Conservation (phyloP, 1,284 basidiomycete genomes). For the Cystobasidium pallidum region DNA sequence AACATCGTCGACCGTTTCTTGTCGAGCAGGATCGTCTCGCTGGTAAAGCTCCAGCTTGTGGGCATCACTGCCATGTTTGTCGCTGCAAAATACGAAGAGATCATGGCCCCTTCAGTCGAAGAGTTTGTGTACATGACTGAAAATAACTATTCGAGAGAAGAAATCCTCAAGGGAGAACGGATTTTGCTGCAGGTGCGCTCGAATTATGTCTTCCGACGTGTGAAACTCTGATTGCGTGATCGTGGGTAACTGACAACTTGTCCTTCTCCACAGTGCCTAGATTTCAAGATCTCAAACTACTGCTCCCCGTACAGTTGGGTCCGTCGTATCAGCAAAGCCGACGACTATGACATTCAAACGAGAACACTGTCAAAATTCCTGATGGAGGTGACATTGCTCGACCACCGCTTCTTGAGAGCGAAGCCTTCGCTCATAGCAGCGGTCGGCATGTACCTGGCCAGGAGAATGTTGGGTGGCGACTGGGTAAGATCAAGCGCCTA, state of each 20-base stretch:
- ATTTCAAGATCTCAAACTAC: slow-evolving; percentile 94
- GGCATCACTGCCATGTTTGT: slow-evolving; percentile 70
- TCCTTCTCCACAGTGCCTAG: slow-evolving; percentile 68
- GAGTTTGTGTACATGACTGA: slow-evolving; percentile 99
- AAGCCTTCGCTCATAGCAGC: slow-evolving; percentile 96
- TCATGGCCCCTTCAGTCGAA: slow-evolving; percentile 85
- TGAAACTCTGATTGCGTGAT: no score
- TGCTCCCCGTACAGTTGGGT: slow-evolving; percentile 99
- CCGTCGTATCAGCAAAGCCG: slow-evolving; percentile 96
- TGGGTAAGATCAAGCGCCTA: slow-evolving; percentile 68
- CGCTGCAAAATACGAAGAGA: slow-evolving; percentile 68
- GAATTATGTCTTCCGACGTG: background rate
- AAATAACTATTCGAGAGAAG: slow-evolving; percentile 87
- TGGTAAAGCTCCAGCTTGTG: slow-evolving; percentile 68
- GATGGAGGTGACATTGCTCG: slow-evolving; percentile 92
- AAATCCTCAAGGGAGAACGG: slow-evolving; percentile 96
- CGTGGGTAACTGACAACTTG: no score
- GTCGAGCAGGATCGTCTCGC: slow-evolving; percentile 65
- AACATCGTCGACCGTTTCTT: slow-evolving; percentile 69
- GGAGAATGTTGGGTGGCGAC: slow-evolving; percentile 85
- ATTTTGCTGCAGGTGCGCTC: slow-evolving; percentile 74
- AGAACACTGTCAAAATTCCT: slow-evolving; percentile 96
- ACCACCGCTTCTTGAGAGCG: slow-evolving; percentile 88
- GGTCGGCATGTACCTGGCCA: slow-evolving; percentile 93
- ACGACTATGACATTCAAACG: slow-evolving; percentile 98